Percentiles rank a stretch among this genome's conserved stretches.
phyloP scores from a whole-genome alignment of 1,284 basidiomycete species.

The Marasmius oreades region DNA sequence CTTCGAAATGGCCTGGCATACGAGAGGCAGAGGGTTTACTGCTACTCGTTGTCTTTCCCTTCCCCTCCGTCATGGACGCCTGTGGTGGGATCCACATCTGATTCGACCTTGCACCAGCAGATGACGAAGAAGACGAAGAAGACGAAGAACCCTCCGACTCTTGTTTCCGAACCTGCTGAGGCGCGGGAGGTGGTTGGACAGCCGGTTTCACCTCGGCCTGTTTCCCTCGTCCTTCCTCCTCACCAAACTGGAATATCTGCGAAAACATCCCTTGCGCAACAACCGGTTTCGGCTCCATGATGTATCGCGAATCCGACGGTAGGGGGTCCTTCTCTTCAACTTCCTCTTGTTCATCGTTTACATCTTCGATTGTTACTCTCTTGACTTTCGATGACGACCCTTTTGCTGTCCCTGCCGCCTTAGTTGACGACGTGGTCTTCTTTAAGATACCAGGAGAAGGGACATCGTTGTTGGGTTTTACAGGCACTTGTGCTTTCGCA shows the following conservation, averaged over 20 bases:
- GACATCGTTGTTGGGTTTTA: neutral
- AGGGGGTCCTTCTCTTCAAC: conserved; percentile 27
- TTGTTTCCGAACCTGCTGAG: neutral
- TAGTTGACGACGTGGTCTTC: conserved; percentile 11
- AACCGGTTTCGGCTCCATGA: conserved; percentile 39
- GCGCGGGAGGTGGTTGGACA: neutral
- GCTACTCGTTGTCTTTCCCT: neutral
- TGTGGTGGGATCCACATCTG: neutral
- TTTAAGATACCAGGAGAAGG: conserved; percentile 6
- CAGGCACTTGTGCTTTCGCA: neutral
- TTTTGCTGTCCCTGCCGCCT: conserved; percentile 6
- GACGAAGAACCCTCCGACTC: neutral
- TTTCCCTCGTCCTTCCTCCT: neutral
- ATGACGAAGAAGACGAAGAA: neutral
- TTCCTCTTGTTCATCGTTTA: conserved; percentile 43
- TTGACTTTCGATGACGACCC: conserved; percentile 16
- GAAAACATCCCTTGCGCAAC: conserved; percentile 30
- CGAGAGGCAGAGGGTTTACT: neutral
- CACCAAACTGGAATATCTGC: neutral
- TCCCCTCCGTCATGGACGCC: neutral
- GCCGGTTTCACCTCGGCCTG: neutral
- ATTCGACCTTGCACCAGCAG: neutral
- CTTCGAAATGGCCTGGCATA: neutral
- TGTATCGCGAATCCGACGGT: conserved; percentile 31
- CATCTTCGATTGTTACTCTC: conserved; percentile 43